phyloP scores from a whole-genome alignment of 306 rosid genomes.

The Pyrus pyrifolia region DNA sequence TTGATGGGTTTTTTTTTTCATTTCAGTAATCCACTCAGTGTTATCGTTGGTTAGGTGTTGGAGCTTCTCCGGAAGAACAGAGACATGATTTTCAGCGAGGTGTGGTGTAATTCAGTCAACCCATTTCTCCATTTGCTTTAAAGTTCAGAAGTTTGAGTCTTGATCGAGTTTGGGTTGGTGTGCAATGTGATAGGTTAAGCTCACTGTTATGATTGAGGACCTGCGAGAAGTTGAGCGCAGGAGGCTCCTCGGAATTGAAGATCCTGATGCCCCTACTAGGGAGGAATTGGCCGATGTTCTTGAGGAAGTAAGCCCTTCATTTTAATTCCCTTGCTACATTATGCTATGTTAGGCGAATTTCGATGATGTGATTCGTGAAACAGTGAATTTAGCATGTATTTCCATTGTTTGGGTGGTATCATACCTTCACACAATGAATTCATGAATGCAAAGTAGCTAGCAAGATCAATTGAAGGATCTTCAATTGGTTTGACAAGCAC shows the following conservation, averaged over 20 bases:
- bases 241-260: conserved; percentile 87
- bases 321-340: neutral
- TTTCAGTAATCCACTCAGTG: neutral
- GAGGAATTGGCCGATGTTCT: conserved; percentile 70
- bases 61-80: conserved; percentile 78
- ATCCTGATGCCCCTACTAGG: conserved; percentile 69
- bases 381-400: neutral
- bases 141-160: neutral
- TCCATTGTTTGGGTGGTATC: neutral
- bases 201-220: conserved; percentile 89
- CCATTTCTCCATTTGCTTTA: neutral
- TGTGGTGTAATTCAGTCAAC: conserved; percentile 8
- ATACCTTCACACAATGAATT: neutral
- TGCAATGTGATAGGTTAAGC: conserved; percentile 49
- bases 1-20: neutral
- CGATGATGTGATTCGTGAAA: neutral
- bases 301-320: conserved; percentile 57
- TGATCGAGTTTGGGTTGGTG: neutral
- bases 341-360: neutral
- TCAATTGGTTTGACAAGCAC: neutral
- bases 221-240: conserved; percentile 86
- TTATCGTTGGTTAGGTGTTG: conserved; percentile 43
- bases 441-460: neutral
- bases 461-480: neutral
- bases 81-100: conserved; percentile 94